Base-by-base conservation (phyloP, 2,329 filamentous ascomycete species). In the Trichoderma sp. region DNA sequence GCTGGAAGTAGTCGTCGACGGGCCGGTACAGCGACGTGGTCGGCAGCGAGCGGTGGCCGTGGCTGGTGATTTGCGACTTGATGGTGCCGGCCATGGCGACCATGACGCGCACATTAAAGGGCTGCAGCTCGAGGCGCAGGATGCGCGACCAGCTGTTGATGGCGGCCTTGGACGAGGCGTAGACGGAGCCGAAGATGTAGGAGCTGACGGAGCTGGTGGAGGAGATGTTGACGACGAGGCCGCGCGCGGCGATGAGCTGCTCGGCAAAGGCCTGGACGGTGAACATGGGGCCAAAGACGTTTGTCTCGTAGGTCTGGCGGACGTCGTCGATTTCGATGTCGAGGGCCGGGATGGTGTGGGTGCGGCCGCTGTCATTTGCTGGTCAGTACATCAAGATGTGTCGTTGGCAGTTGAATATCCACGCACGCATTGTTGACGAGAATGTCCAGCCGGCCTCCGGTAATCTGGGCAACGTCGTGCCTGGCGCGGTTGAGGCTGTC, bases 381-480 rank as follows among this genome's bases (percentile, higher is more conserved):
- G 49, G 49, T 66, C 28, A 56, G 58, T 16, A 52, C n/a, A 26
- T 2, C 3, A 21, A 51, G 13, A 5, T 16, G 21, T 5, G 34
- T 13, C 6, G 14, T n/a, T 7, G n/a, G 5, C 5, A n/a, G 34
- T 11, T 11, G 21, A 21, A 13, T 4, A 37, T 32, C 8, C 32
- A 16, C 66, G 49, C 71, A 87, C 84, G 86, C 86, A 70, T 89
- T 89, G 77, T 88, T 89, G 59, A 89, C 81, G 21, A 89, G 83
- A 56, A 88, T 82, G 71, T 89, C 86, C 5, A 89, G 82, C 58
- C 78, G 83, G 16, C 86, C 86, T 10, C 81, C 81, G 2, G 84
- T 87, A 58, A 87, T 76, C 14, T 80, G 74, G 13, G 78, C 73
- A 14, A 88, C 83, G 63, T 83, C 79, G 3, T 78, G 78, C 67